Evolutionary conservation across 2,329 filamentous ascomycete genomes (phyloP).

Genomic region (Penicillium sclerotiorum): DNA sequence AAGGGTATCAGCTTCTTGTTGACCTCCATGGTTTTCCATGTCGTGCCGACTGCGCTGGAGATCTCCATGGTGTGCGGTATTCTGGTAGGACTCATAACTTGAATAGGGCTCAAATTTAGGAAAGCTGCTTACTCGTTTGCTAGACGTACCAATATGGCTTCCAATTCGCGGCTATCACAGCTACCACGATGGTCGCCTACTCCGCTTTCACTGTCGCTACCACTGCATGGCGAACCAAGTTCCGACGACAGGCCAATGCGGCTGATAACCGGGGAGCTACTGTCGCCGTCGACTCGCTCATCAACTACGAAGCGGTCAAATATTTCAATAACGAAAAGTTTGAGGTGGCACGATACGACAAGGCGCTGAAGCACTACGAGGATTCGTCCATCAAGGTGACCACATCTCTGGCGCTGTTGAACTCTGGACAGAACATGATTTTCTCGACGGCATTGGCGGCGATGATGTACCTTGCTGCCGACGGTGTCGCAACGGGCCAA

Average conservation of each 20-base stretch:
- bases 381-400: constrained; percentile 95
- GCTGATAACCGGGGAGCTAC: constrained; percentile 96
- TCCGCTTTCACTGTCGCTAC: constrained; percentile 96
- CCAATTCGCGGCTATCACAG: constrained; percentile 89
- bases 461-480: constrained; percentile 97
- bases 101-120: neutral
- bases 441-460: constrained; percentile 90
- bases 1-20: constrained; percentile 98
- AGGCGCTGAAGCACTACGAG: constrained; percentile 82
- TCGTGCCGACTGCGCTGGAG: constrained; percentile 89
- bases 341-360: constrained; percentile 87
- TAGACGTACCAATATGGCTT: constrained; percentile 90
- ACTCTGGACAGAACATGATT: constrained; percentile 94
- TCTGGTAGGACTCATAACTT: constrained; percentile 52
- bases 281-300: constrained; percentile 91
- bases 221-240: constrained; percentile 96
- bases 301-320: constrained; percentile 99
- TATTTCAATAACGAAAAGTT: constrained; percentile 99
- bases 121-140: constrained; percentile 16
- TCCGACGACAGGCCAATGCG: constrained; percentile 90
- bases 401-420: constrained; percentile 88
- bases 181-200: constrained; percentile 88
- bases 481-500: constrained; percentile 78
- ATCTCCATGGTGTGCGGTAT: constrained; percentile 97
- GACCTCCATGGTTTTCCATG: constrained; percentile 98